A percentile compares a stretch with the other conserved stretches of the same genome.
Conservation (phyloP, 176 grass and related monocot genomes). For the Calamus simplicifolius region DNA sequence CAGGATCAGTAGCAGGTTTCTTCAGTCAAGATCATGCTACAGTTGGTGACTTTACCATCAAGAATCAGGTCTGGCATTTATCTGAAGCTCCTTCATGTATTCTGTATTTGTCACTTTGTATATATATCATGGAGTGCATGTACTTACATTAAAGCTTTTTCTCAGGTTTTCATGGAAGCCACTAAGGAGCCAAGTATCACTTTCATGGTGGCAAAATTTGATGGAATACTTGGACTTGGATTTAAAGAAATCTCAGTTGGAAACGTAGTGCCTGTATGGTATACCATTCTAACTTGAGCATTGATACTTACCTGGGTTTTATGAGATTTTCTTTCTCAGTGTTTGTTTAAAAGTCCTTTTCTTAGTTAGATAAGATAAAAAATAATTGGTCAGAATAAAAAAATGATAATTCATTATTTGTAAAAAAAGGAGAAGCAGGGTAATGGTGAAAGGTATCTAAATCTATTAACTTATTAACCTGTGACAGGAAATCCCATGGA, state of each 20-base stretch:
- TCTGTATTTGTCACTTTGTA: neutral
- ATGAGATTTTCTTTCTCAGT: neutral
- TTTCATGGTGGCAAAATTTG: slow-evolving; percentile 69
- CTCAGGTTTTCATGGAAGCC: slow-evolving; percentile 93
- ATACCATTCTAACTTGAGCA: neutral
- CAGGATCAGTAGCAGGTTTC: slow-evolving; percentile 60
- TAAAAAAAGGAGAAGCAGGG: too few species aligned
- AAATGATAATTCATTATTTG: too few species aligned
- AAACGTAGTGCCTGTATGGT: slow-evolving; percentile 67
- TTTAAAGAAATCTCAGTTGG: slow-evolving; percentile 94
- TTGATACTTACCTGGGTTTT: neutral
- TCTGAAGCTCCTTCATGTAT: neutral
- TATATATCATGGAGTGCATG: neutral
- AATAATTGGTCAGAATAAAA: too few species aligned
- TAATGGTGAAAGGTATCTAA: too few species aligned
- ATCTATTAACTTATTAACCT: too few species aligned
- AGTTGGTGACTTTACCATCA: slow-evolving; percentile 50
- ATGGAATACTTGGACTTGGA: slow-evolving; percentile 92
- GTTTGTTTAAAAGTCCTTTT: too few species aligned
- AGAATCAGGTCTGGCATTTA: slow-evolving; percentile 50
- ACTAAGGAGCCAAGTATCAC: slow-evolving; percentile 62
- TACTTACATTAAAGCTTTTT: slow-evolving; percentile 15
- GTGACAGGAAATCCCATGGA: too few species aligned
- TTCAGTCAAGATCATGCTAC: slow-evolving; percentile 72
- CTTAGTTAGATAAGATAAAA: too few species aligned